phyloP scores from a whole-genome alignment of 208 protist genomes.

The Trypanosoma cruzi region DNA sequence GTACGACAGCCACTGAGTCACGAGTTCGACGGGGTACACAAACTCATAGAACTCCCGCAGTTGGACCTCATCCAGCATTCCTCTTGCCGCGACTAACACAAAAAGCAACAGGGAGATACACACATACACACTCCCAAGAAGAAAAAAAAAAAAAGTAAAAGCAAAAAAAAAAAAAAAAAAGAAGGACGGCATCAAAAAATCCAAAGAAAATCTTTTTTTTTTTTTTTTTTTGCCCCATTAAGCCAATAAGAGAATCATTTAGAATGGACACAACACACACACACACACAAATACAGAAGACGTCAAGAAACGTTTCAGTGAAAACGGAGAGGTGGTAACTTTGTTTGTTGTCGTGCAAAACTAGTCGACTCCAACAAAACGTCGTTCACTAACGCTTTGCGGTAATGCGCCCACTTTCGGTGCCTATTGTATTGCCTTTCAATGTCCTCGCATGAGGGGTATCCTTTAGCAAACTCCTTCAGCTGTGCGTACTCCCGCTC shows the following conservation, averaged over 20 bases:
- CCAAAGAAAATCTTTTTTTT: too few relatives aligned
- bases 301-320: slow-evolving; percentile 7
- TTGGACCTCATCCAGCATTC: slow-evolving; percentile 66
- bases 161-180: slow-evolving; percentile 1
- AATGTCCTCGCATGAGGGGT: slow-evolving; percentile 51
- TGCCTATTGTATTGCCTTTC: slow-evolving; percentile 48
- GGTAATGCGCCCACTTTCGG: slow-evolving; percentile 39
- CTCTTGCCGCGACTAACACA: background rate
- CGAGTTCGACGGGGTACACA: slow-evolving; percentile 82
- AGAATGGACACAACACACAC: slow-evolving; percentile 1
- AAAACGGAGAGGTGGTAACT: slow-evolving; percentile 22
- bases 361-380: slow-evolving; percentile 27
- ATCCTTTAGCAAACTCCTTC: slow-evolving; percentile 55
- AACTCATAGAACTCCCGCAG: slow-evolving; percentile 90
- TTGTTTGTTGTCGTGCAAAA: background rate
- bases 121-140: background rate
- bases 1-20: slow-evolving; percentile 84
- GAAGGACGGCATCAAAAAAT: slow-evolving; percentile 6
- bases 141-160: slow-evolving; percentile 1
- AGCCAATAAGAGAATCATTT: too few relatives aligned
- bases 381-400: slow-evolving; percentile 36
- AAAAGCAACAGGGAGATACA: background rate
- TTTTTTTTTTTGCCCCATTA: too few relatives aligned
- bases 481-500: slow-evolving; percentile 34
- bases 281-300: slow-evolving; percentile 10